Percentiles rank a stretch among this genome's conserved stretches.
Evolutionary conservation across 106 monocot genomes (phyloP).

Genomic region (Triglochin maritima): DNA sequence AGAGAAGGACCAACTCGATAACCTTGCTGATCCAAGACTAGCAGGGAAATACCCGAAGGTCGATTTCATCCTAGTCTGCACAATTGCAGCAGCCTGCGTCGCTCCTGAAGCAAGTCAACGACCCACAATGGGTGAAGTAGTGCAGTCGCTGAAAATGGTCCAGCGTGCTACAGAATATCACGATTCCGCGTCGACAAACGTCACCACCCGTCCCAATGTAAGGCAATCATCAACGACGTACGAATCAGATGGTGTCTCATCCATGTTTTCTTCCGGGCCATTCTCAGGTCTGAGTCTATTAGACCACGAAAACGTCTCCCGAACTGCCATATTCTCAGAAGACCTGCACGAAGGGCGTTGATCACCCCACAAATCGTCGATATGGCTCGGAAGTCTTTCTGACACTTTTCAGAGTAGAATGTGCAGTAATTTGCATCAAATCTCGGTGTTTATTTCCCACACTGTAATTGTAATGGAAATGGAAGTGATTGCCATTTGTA

Average conservation of each 20-base stretch:
- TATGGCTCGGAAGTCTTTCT: background rate
- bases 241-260: slow-evolving; percentile 75
- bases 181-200: slow-evolving; percentile 34
- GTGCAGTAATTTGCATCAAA: background rate
- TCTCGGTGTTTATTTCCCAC: background rate
- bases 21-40: slow-evolving; percentile 18
- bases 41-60: slow-evolving; percentile 21
- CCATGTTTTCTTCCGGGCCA: slow-evolving; percentile 90
- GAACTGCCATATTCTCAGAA: slow-evolving; percentile 72
- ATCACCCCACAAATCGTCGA: background rate
- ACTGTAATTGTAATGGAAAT: background rate
- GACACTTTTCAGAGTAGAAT: background rate
- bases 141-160: slow-evolving; percentile 98
- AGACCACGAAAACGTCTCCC: slow-evolving; percentile 68
- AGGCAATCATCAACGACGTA: slow-evolving; percentile 60
- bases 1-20: slow-evolving; percentile 21
- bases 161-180: slow-evolving; percentile 54
- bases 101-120: slow-evolving; percentile 74
- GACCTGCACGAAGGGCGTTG: slow-evolving; percentile 92
- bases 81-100: slow-evolving; percentile 54
- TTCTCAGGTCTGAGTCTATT: slow-evolving; percentile 71
- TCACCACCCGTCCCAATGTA: slow-evolving; percentile 36
- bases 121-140: slow-evolving; percentile 97
- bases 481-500: background rate
- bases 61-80: slow-evolving; percentile 27